Conservation (phyloP, 495 filamentous ascomycete genomes). For the Penicillium coprophilum region DNA sequence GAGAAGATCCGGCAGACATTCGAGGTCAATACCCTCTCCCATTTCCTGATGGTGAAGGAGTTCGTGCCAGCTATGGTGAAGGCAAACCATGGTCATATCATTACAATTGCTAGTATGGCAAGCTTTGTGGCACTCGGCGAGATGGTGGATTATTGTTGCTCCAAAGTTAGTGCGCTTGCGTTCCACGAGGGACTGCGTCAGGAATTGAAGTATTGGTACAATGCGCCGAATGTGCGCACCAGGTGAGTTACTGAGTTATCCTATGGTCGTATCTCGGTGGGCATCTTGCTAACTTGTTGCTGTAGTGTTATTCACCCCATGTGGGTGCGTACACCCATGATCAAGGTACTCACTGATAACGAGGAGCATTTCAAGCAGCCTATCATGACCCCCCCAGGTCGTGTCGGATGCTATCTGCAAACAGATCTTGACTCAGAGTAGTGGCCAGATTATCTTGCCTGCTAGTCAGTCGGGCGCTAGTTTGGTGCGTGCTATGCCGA, state of each 20-base stretch:
- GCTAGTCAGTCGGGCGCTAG: slow-evolving; percentile 21
- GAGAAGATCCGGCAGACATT: slow-evolving; percentile 50
- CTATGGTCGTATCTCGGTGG: not conserved
- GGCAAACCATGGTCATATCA: slow-evolving; percentile 59
- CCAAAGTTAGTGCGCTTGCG: slow-evolving; percentile 57
- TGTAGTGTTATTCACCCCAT: slow-evolving; percentile 41
- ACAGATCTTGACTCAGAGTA: slow-evolving; percentile 43
- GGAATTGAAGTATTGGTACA: slow-evolving; percentile 45
- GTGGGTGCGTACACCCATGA: slow-evolving; percentile 50
- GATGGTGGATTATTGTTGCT: slow-evolving; percentile 54
- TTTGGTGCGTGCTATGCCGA: slow-evolving; percentile 39
- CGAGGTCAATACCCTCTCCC: slow-evolving; percentile 59
- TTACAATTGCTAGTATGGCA: slow-evolving; percentile 57
- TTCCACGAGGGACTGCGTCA: slow-evolving; percentile 54
- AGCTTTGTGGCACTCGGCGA: slow-evolving; percentile 50
- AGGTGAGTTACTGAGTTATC: slow-evolving; percentile 26
- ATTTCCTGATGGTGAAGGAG: slow-evolving; percentile 57
- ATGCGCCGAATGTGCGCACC: slow-evolving; percentile 44
- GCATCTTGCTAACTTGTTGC: not conserved
- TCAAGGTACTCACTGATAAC: slow-evolving; percentile 39
- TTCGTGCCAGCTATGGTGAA: slow-evolving; percentile 62
- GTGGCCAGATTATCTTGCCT: slow-evolving; percentile 45
- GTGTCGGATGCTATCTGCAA: slow-evolving; percentile 42
- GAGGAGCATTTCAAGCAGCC: slow-evolving; percentile 39
- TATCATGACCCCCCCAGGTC: slow-evolving; percentile 36